Conservation (phyloP, 2,329 filamentous ascomycete genomes). For the Neocucurbitaria cava region DNA sequence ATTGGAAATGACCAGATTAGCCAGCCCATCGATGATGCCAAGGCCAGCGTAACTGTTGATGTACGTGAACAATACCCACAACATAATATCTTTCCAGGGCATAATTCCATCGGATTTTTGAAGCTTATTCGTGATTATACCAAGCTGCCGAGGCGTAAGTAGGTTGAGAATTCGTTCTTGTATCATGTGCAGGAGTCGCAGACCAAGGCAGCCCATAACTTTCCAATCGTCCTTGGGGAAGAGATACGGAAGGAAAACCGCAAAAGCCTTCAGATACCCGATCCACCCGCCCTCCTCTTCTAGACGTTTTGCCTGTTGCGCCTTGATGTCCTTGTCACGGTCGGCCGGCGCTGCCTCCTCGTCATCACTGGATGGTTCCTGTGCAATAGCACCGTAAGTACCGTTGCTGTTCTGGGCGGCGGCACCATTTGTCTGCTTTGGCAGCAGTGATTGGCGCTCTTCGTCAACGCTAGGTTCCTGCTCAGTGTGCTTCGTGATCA, state of each 20-base stretch:
- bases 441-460: slow-evolving; percentile 66
- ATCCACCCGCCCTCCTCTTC: slow-evolving; percentile 79
- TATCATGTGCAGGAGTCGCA: slow-evolving; percentile 74
- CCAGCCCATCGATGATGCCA: slow-evolving; percentile 57
- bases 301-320: slow-evolving; percentile 65
- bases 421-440: slow-evolving; percentile 49
- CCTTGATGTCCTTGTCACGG: slow-evolving; percentile 62
- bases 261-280: slow-evolving; percentile 76
- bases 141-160: slow-evolving; percentile 80
- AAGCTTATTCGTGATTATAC: slow-evolving; percentile 77
- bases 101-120: slow-evolving; percentile 51
- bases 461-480: slow-evolving; percentile 54
- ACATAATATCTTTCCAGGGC: slow-evolving; percentile 61
- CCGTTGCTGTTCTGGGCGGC: slow-evolving; percentile 47
- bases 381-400: slow-evolving; percentile 44
- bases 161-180: slow-evolving; percentile 75
- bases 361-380: slow-evolving; percentile 20
- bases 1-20: slow-evolving; percentile 64
- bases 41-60: slow-evolving; percentile 61
- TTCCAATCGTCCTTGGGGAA: slow-evolving; percentile 73
- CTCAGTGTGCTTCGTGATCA: slow-evolving; percentile 33
- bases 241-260: slow-evolving; percentile 77
- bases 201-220: slow-evolving; percentile 71
- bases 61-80: slow-evolving; percentile 58
- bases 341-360: slow-evolving; percentile 61